Evolutionary conservation across 140 eudicot genomes (phyloP), one percentile per base, ranked within the genome.

Genomic region (Oenanthe javanica): DNA sequence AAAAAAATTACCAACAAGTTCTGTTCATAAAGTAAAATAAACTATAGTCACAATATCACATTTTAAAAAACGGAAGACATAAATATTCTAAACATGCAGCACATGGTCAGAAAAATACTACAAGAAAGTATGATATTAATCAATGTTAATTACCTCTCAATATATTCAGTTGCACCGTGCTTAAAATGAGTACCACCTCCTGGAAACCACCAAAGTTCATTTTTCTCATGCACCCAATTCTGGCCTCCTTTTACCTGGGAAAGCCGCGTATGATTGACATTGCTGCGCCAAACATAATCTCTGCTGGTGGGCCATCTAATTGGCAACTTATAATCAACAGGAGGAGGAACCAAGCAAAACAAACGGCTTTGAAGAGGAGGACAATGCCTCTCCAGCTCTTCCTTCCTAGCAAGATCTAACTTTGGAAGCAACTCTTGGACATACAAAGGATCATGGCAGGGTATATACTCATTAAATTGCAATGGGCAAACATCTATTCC

Each of bases 171-270:
- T 63, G 98, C 98, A 43, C 97, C 98, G 74, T 94, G 94, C 85
- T 94, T 94, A 84, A 94, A 94, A 88, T 94, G 98, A 48, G 98
- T 94, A 64, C 98, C 98, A 77, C 98, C 97, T 45, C 98, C 97
- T 7, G 98, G 98, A 86, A 94, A 94, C 96, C 97, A 94, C 98
- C 97, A 90, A 1, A 94, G 50, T 71, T 92, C 89, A 77, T 82
- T 89, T 81, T 89, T 92, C 43, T 89, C 96, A 52, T 92, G 98
- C 78, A 94, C 97, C 96, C 98, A 94, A 77, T 92, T 94, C 84
- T 92, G 97, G 6, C 98, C 98, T 84, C 98, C 98, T 83, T 94
- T 94, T 31, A 92, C 97, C 79, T 90, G 89, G 11, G 95, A 87
- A 82, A 94, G 98, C 72, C 27, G 94, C 5, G 98, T 89, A 83